Base-by-base conservation (phyloP, 371 early-diverging fungal species). In the Mortierella sp. region DNA sequence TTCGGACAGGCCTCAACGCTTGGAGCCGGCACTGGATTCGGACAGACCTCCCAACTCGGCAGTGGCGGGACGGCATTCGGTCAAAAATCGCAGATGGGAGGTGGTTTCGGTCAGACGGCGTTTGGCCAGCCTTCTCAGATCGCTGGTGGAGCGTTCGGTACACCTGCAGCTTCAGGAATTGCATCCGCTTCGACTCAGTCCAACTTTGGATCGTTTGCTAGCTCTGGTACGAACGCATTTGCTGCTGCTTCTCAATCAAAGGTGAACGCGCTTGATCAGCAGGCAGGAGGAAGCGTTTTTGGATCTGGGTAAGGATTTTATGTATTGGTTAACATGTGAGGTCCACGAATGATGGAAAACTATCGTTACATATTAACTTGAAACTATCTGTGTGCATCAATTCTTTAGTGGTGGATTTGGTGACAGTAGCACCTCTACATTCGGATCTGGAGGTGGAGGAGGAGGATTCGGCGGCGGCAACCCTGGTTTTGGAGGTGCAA, bases 181-280 rank as follows among this genome's bases (percentile, higher is more conserved):
- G 72, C 70, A 3, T 71, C 77, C 24, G 60, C 78, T 12, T 70
- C 78, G 16, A 68, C 82, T 3, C 72, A 71, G 43, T 82, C 82
- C 38, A 82, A 82, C 72, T 86, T 86, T 77, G 82, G 86, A 29
- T 46, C 82, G 8, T 86, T 86, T 75, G 86, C 38, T 41, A 83
- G 84, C 21, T 18, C 84, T 29, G 49, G 76, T n/a, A 63, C 78
- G 49, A 86, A 86, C 44, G 86, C 86, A 10, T 86, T 86, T 71
- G 85, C 82, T 11, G 75, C 82, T 46, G 41, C 82, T 0, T 82
- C 86, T 16, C 76, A 63, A 27, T 70, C 65, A 54, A 80, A 77
- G n/a, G 43, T 78, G 11, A 82, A 82, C 38, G 85, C 74, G 1
- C 75, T 82, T 29, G 82, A 82, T 58, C 76, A 79, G 48, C 74